These are phyloP conservation scores for Pholiota molesta DNA, from an alignment of 768 basidiomycete genomes.

Conservation along the genomic window DNA sequence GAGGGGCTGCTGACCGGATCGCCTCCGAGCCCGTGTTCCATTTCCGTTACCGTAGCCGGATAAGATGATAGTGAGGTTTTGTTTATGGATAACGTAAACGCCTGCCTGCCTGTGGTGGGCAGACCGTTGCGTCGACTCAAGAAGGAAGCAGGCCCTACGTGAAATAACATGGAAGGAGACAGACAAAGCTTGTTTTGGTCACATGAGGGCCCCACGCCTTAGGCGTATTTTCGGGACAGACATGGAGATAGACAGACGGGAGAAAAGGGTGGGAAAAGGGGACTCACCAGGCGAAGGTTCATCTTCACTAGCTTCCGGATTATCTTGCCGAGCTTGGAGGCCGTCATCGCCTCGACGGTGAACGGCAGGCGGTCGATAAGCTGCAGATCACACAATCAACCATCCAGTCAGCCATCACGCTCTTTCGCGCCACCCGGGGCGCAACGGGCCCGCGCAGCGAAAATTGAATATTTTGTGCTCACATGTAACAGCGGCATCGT, in stretches of 20 bases:
- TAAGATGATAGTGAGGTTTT: neutral
- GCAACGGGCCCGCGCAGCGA: neutral
- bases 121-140: slow-evolving; percentile 3
- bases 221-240: slow-evolving; percentile 1
- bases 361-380: slow-evolving; percentile 85
- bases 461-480: slow-evolving; percentile 37
- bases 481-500: slow-evolving; percentile 89
- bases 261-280: slow-evolving; percentile 1
- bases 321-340: slow-evolving; percentile 80
- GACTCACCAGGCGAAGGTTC: slow-evolving; percentile 81
- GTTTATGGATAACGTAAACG: slow-evolving; percentile 12
- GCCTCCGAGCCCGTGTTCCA: neutral
- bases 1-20: slow-evolving; percentile 5
- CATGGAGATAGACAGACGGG: neutral
- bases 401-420: slow-evolving; percentile 9
- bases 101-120: neutral
- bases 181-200: slow-evolving; percentile 15
- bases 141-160: slow-evolving; percentile 18
- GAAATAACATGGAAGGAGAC: slow-evolving; percentile 10
- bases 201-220: slow-evolving; percentile 17
- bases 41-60: slow-evolving; percentile 4
- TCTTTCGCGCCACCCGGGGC: neutral
- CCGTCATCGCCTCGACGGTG: slow-evolving; percentile 65
- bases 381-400: slow-evolving; percentile 36
- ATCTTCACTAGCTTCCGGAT: slow-evolving; percentile 78